A percentile compares a stretch with the other conserved stretches of the same genome.
Conservation (phyloP, 2,329 filamentous ascomycete genomes). For the Botrytis pseudocinerea region DNA sequence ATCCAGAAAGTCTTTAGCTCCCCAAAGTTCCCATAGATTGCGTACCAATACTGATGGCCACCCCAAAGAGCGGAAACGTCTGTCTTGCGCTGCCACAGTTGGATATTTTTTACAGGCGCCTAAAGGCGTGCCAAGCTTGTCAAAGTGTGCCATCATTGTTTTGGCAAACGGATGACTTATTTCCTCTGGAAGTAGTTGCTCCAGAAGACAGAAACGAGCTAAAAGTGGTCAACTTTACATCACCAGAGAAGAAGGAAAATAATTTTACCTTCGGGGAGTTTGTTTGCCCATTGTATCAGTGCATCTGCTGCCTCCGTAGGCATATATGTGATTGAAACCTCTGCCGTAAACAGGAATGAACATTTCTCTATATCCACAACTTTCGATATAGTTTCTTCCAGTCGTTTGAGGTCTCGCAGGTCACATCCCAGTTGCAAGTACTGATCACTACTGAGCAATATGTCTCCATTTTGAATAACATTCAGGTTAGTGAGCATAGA, state of each 20-base stretch:
- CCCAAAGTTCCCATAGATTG: constrained; percentile 84
- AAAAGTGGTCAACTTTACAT: constrained; percentile 31
- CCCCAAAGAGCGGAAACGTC: constrained; percentile 67
- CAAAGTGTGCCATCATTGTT: constrained; percentile 83
- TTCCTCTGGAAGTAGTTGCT: constrained; percentile 82
- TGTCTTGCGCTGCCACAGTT: constrained; percentile 61
- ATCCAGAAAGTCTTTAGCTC: constrained; percentile 64
- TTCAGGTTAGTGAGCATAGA: constrained; percentile 51
- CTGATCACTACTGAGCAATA: constrained; percentile 64
- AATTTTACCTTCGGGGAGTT: constrained; percentile 62
- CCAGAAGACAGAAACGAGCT: constrained; percentile 82
- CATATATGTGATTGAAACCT: constrained; percentile 93
- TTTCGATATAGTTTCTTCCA: constrained; percentile 60
- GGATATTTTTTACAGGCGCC: constrained; percentile 72
- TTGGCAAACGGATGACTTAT: constrained; percentile 77
- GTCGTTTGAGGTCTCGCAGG: constrained; percentile 62
- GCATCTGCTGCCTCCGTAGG: constrained; percentile 69
- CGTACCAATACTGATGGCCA: constrained; percentile 64
- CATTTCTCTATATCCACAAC: constrained; percentile 59
- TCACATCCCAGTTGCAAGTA: constrained; percentile 85
- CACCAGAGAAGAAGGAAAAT: neutral
- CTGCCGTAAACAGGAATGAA: constrained; percentile 76
- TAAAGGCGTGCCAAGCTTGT: constrained; percentile 77
- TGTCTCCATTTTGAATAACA: constrained; percentile 44
- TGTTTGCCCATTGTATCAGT: constrained; percentile 76